These are phyloP conservation scores for Tylopilus sp. DNA, from an alignment of 1,284 basidiomycete genomes.

Conservation along the genomic window DNA sequence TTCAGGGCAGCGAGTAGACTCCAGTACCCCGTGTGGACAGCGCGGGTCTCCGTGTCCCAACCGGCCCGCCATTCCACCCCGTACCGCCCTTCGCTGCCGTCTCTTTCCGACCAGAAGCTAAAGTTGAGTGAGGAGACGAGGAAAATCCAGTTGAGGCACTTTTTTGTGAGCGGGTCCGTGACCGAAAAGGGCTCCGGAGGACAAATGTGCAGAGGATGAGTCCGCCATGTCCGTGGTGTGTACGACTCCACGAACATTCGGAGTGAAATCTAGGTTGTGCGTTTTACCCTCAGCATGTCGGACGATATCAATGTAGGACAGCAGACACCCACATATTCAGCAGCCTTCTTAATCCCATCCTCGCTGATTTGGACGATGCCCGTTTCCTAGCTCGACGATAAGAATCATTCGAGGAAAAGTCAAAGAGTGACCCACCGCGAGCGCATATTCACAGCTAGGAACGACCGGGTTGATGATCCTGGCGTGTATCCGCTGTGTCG, in stretches of 20 bases:
- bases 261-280: slow-evolving; percentile 44
- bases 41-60: slow-evolving; percentile 50
- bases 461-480: slow-evolving; percentile 47
- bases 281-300: slow-evolving; percentile 1
- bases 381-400: slow-evolving; percentile 41
- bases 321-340: slow-evolving; percentile 48
- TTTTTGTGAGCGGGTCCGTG: slow-evolving; percentile 48
- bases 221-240: slow-evolving; percentile 72
- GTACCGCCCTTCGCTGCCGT: slow-evolving; percentile 54
- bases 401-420: neutral
- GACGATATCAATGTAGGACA: neutral
- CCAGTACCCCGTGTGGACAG: slow-evolving; percentile 76
- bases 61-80: slow-evolving; percentile 72
- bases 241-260: slow-evolving; percentile 61
- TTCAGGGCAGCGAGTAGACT: slow-evolving; percentile 74
- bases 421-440: slow-evolving; percentile 37
- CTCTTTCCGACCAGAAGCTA: slow-evolving; percentile 78
- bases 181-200: slow-evolving; percentile 60
- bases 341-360: slow-evolving; percentile 55
- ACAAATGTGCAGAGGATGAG: slow-evolving; percentile 69
- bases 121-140: slow-evolving; percentile 81
- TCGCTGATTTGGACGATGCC: slow-evolving; percentile 56
- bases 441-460: slow-evolving; percentile 47
- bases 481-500: neutral
- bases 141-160: slow-evolving; percentile 77